phyloP scores from a whole-genome alignment of 495 filamentous ascomycete genomes.

The Gamarada debralockiae region DNA sequence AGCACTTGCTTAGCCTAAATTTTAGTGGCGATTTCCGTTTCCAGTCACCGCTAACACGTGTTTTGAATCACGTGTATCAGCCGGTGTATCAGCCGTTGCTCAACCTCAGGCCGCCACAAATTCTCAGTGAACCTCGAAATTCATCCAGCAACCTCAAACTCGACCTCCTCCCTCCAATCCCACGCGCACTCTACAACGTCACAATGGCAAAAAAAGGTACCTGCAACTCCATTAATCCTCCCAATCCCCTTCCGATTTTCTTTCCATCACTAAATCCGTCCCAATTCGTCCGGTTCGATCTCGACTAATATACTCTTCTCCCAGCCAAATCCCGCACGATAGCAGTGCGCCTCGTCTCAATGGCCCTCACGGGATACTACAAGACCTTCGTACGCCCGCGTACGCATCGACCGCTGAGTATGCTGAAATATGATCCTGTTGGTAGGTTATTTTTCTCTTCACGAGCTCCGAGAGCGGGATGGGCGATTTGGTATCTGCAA shows the following conservation, averaged over 20 bases:
- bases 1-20: too few relatives aligned
- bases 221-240: neutral
- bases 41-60: too few relatives aligned
- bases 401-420: constrained; percentile 76
- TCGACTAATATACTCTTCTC: neutral
- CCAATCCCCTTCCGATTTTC: neutral
- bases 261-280: neutral
- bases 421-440: constrained; percentile 99
- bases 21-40: too few relatives aligned
- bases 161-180: constrained; percentile 2
- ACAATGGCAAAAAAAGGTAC: constrained; percentile 55
- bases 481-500: too few relatives aligned
- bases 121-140: neutral
- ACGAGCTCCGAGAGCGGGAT: too few relatives aligned
- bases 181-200: constrained; percentile 6
- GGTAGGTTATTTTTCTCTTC: constrained; percentile 54
- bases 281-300: neutral
- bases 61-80: too few relatives aligned
- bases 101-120: constrained; percentile 1
- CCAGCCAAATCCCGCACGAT: constrained; percentile 85
- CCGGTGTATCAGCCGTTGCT: too few relatives aligned
- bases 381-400: constrained; percentile 84
- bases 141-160: neutral
- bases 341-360: constrained; percentile 90
- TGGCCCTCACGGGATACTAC: constrained; percentile 98